Percentiles rank a stretch among this genome's conserved stretches.
Evolutionary conservation across 495 filamentous ascomycete species (phyloP).

Genomic region (Articulospora tetracladia): DNA sequence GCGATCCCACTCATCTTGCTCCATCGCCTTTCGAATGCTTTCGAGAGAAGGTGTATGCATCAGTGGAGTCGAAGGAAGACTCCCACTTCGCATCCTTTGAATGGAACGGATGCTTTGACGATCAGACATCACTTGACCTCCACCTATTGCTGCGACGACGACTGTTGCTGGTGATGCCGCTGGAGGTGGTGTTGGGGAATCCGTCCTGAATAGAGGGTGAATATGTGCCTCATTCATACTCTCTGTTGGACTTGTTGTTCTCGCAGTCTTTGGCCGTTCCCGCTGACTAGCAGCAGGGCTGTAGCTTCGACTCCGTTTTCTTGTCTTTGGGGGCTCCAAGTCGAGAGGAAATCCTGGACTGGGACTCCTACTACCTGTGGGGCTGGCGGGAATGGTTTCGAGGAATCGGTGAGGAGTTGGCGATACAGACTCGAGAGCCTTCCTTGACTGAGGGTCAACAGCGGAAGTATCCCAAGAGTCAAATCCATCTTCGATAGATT

Average conservation of each 20-base stretch:
- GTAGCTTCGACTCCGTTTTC: slow-evolving; percentile 29
- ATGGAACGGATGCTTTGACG: slow-evolving; percentile 50
- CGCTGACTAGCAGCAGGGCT: slow-evolving; percentile 15
- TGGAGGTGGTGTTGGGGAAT: slow-evolving; percentile 67
- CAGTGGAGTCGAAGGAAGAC: slow-evolving; percentile 51
- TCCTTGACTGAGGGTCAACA: slow-evolving; percentile 54
- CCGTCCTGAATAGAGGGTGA: slow-evolving; percentile 79
- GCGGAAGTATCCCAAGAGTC: slow-evolving; percentile 66
- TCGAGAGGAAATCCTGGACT: slow-evolving; percentile 43
- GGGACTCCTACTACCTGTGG: slow-evolving; percentile 42
- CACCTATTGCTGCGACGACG: slow-evolving; percentile 66
- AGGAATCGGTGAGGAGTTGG: slow-evolving; percentile 42
- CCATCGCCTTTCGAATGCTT: slow-evolving; percentile 29
- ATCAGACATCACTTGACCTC: slow-evolving; percentile 62
- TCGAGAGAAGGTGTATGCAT: slow-evolving; percentile 47
- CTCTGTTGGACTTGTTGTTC: slow-evolving; percentile 29
- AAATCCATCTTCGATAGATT: slow-evolving; percentile 48
- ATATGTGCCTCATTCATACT: slow-evolving; percentile 64
- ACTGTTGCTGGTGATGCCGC: slow-evolving; percentile 63
- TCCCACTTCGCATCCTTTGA: slow-evolving; percentile 64
- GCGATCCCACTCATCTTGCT: slow-evolving; percentile 27
- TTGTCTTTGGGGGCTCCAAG: slow-evolving; percentile 27
- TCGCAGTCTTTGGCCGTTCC: slow-evolving; percentile 4
- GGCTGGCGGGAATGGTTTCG: slow-evolving; percentile 60
- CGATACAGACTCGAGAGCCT: slow-evolving; percentile 45